phyloP scores from a whole-genome alignment of 768 basidiomycete genomes.

The Mycena indigotica region DNA sequence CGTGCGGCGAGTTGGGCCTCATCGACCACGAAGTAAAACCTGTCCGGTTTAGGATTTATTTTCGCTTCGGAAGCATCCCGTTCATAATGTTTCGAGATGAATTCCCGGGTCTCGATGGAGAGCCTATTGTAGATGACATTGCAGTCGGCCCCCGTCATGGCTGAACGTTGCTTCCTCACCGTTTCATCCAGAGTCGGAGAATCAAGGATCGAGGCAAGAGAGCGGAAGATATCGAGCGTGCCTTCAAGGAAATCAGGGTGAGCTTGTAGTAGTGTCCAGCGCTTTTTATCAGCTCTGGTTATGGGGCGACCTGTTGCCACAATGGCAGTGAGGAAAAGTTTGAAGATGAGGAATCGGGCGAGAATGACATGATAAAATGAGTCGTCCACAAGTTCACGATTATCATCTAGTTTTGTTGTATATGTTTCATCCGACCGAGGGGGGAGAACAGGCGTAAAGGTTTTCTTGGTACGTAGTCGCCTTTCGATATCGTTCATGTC shows the following conservation, averaged over 20 bases:
- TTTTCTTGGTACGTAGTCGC: background rate
- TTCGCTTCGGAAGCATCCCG: background rate
- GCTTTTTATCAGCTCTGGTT: background rate
- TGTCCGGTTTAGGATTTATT: too few relatives aligned
- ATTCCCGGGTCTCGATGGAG: background rate
- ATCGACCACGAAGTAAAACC: background rate
- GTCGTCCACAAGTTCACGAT: background rate
- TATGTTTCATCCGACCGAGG: background rate
- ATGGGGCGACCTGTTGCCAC: background rate
- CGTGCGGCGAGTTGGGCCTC: background rate
- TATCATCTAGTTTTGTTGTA: background rate
- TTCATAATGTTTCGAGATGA: background rate
- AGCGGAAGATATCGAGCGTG: background rate
- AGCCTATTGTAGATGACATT: too few relatives aligned
- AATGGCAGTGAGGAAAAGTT: background rate
- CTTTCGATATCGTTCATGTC: background rate
- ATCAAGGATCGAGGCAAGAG: background rate
- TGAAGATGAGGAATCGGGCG: background rate
- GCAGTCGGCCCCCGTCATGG: too few relatives aligned
- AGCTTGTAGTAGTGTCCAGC: background rate
- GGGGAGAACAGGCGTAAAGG: background rate
- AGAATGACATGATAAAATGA: background rate
- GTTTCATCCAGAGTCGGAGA: background rate
- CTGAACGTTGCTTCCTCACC: background rate
- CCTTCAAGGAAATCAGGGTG: background rate